These are phyloP conservation scores for Pythium plurisporium DNA, from an alignment of 352 stramenopile species.

Conservation along the genomic window DNA sequence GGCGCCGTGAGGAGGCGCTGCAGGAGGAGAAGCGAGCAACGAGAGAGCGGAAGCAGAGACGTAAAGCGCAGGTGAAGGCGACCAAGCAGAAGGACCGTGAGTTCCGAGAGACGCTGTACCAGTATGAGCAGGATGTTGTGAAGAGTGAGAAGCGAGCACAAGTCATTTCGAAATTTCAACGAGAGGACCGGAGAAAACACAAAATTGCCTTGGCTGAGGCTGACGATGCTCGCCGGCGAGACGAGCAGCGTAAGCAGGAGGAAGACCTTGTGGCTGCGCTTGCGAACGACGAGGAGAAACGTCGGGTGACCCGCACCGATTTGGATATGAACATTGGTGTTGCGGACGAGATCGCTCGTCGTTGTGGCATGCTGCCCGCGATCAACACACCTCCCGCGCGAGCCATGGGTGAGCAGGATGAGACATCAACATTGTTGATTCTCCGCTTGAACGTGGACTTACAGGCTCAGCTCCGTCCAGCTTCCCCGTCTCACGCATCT, in stretches of 20 bases:
- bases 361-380: slow-evolving; percentile 45
- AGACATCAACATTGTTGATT: slow-evolving; percentile 45
- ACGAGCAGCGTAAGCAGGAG: background rate
- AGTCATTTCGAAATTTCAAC: slow-evolving; percentile 44
- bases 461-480: background rate
- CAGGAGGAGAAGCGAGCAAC: slow-evolving; percentile 29
- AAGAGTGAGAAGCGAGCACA: slow-evolving; percentile 42
- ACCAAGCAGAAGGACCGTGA: slow-evolving; percentile 50
- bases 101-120: slow-evolving; percentile 36
- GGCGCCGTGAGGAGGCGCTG: slow-evolving; percentile 9
- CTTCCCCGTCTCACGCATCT: background rate
- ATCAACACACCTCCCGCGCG: slow-evolving; percentile 36
- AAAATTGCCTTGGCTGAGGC: slow-evolving; percentile 13
- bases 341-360: slow-evolving; percentile 41
- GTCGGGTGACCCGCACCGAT: background rate
- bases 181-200: slow-evolving; percentile 28
- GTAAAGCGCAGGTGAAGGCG: slow-evolving; percentile 34
- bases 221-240: background rate
- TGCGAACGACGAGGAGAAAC: slow-evolving; percentile 1
- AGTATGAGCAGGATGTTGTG: slow-evolving; percentile 36
- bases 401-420: slow-evolving; percentile 36
- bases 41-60: slow-evolving; percentile 42
- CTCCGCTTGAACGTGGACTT: slow-evolving; percentile 36
- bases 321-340: slow-evolving; percentile 32
- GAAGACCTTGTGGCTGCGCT: background rate